Conservation (phyloP, 2,329 filamentous ascomycete species). For the Scytalidium lignicola region DNA sequence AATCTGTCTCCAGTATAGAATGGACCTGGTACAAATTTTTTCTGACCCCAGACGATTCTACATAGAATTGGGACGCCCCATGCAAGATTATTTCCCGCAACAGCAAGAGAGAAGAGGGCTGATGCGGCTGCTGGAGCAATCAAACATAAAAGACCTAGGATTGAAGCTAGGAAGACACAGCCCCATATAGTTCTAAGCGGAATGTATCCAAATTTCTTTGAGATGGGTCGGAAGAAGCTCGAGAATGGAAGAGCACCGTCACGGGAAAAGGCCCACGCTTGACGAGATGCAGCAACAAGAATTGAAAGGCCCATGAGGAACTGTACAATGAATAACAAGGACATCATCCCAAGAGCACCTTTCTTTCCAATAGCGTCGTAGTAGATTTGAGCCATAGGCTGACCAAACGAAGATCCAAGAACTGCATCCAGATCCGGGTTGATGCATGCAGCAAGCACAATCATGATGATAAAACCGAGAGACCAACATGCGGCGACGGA, state of each 20-base stretch:
- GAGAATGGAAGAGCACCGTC: slow-evolving; percentile 59
- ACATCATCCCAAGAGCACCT: slow-evolving; percentile 54
- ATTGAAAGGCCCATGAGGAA: slow-evolving; percentile 58
- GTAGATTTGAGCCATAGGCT: slow-evolving; percentile 52
- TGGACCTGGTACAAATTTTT: slow-evolving; percentile 52
- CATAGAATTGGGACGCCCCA: slow-evolving; percentile 56
- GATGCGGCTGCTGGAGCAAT: slow-evolving; percentile 53
- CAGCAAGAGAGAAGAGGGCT: slow-evolving; percentile 54
- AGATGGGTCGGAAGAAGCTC: slow-evolving; percentile 48
- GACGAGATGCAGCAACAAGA: slow-evolving; percentile 52
- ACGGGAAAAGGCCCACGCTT: slow-evolving; percentile 59
- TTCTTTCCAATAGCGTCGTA: slow-evolving; percentile 55
- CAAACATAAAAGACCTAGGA: slow-evolving; percentile 53
- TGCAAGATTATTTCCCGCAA: slow-evolving; percentile 56
- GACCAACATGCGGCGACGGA: slow-evolving; percentile 50
- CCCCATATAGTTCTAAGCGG: slow-evolving; percentile 53
- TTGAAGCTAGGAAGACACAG: slow-evolving; percentile 41
- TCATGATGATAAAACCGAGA: slow-evolving; percentile 52
- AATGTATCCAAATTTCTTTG: slow-evolving; percentile 47
- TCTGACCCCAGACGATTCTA: slow-evolving; percentile 51
- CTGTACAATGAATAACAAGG: slow-evolving; percentile 53
- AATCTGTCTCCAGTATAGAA: slow-evolving; percentile 50
- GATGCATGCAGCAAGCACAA: slow-evolving; percentile 54
- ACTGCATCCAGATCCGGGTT: slow-evolving; percentile 44
- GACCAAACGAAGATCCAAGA: slow-evolving; percentile 45